phyloP scores from a whole-genome alignment of 441 rosid genomes.

The Gossypium gossypioides region DNA sequence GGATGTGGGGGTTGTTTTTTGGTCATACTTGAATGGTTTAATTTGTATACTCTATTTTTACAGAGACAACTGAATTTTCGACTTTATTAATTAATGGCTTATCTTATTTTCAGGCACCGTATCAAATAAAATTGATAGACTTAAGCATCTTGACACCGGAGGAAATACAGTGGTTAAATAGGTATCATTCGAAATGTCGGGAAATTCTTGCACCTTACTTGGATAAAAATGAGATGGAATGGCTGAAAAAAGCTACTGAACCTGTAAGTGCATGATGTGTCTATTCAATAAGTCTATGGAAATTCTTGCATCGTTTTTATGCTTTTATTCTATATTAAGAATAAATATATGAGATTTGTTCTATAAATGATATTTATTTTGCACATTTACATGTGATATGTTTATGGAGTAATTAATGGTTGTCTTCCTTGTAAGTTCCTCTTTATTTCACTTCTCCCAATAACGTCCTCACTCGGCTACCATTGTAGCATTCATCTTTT shows the following conservation, averaged over 20 bases:
- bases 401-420: conserved; percentile 1
- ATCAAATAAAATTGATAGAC: conserved; percentile 76
- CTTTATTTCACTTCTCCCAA: conserved; percentile 23
- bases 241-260: conserved; percentile 88
- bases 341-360: not conserved
- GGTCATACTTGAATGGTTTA: not conserved
- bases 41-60: not conserved
- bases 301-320: not conserved
- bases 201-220: conserved; percentile 57
- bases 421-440: not conserved
- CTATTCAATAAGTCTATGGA: not conserved
- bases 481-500: not conserved
- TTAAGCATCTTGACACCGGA: conserved; percentile 38
- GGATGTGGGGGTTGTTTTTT: not conserved
- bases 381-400: not conserved
- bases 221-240: conserved; percentile 56
- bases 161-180: conserved; percentile 72
- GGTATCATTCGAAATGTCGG: conserved; percentile 60
- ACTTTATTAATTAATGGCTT: not conserved
- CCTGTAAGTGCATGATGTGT: conserved; percentile 33
- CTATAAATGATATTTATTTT: not conserved
- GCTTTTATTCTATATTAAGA: not conserved
- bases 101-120: conserved; percentile 54
- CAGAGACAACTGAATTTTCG: not conserved
- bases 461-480: conserved; percentile 8